Evolutionary conservation across 2,329 filamentous ascomycete species (phyloP), one percentile per base, ranked within the genome.

Genomic region (Fusarium verrucosum): DNA sequence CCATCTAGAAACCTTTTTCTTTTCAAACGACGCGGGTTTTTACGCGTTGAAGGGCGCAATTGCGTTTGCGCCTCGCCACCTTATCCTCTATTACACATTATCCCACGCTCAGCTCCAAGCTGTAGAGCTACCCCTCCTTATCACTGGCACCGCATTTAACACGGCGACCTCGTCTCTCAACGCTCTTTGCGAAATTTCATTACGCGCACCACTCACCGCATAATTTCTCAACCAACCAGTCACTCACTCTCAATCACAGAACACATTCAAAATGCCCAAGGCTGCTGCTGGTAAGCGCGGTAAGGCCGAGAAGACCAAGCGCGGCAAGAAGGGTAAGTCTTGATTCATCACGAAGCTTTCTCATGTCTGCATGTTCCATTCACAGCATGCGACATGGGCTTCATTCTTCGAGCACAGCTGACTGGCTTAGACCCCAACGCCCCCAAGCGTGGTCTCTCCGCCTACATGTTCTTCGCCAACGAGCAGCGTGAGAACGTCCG

Each of bases 381-480:
- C 55, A 30, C 10, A 20, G 19, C n/a, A 36, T 17, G 26, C 38
- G 20, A 32, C 11, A 14, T 33, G 6, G 10, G 5, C 16, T 20
- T 7, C 4, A 8, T 35, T 14, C 5, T 35, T 14, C 5, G 36
- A 40, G 17, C 42, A 28, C 16, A 7, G 33, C 55, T 67, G 38
- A 67, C 30, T 26, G 11, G 11, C 16, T 10, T 74, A 96, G 94
- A 97, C 82, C 93, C 93, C 81, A 97, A 97, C 82, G 94, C 94
- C 62, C 95, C 95, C 79, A 99, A 98, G 93, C 93, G 95, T 82
- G 95, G 94, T 85, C 92, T 99, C 46, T 98, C 95, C 50, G 95
- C 95, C 68, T 99, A 99, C 89, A 99, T 99, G 95, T 98, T 98
- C 90, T 99, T 98, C 80, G 95, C 95, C 88, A 98, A 98, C 77